Conservation (phyloP, 495 filamentous ascomycete genomes). For the Daldinia concentrica region DNA sequence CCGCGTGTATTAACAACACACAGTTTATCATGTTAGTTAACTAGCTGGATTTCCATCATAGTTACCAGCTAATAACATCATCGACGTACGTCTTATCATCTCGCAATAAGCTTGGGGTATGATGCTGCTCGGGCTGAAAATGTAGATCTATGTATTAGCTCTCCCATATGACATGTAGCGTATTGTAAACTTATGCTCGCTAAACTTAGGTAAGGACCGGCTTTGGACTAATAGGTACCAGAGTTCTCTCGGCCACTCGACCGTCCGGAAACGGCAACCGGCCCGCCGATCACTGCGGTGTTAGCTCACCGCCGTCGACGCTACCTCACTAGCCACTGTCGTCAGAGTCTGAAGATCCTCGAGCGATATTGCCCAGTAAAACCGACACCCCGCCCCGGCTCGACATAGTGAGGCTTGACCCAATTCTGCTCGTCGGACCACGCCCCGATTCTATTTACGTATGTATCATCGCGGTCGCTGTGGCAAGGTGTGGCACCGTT, state of each 20-base stretch:
- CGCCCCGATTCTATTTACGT: not conserved
- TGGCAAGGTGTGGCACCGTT: constrained; percentile 30
- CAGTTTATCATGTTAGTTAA: not conserved
- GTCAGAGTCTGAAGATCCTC: constrained; percentile 27
- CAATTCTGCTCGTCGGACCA: not conserved
- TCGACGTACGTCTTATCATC: not conserved
- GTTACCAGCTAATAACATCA: not conserved
- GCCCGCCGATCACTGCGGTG: constrained; percentile 30
- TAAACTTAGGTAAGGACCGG: not conserved
- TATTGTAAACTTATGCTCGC: too few relatives aligned
- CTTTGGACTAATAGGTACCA: constrained; percentile 17
- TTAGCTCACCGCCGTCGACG: constrained; percentile 11
- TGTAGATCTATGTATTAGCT: not conserved
- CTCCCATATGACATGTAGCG: too few relatives aligned
- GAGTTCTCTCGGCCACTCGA: constrained; percentile 12
- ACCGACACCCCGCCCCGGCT: not conserved
- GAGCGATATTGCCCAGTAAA: constrained; percentile 11
- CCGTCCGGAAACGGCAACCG: constrained; percentile 15
- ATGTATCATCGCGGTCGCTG: constrained; percentile 7
- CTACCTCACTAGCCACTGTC: constrained; percentile 36
- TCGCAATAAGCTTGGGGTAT: not conserved
- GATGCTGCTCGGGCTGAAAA: not conserved
- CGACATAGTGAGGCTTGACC: constrained; percentile 2
- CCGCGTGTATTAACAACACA: not conserved
- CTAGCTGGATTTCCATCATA: not conserved